Percentiles rank a stretch among this genome's conserved stretches.
Conservation (phyloP, 2,329 filamentous ascomycete species). For the Fusarium sublunatum region DNA sequence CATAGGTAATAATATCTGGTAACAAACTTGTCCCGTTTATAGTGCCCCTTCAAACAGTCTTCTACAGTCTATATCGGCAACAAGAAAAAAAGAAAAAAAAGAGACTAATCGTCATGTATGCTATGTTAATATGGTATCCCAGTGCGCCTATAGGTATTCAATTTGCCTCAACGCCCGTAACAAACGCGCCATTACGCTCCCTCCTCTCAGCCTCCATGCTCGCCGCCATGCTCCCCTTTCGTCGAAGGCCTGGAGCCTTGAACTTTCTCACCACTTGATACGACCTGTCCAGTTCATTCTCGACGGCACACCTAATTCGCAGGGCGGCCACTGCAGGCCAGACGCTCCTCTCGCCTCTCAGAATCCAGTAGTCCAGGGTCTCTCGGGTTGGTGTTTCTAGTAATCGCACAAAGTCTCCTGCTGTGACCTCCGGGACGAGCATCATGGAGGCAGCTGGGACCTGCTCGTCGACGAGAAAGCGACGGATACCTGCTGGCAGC, state of each 20-base stretch:
- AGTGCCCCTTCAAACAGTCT: background rate
- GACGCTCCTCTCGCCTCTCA: slow-evolving; percentile 84
- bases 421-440: slow-evolving; percentile 81
- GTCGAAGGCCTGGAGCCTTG: slow-evolving; percentile 63
- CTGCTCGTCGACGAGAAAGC: slow-evolving; percentile 84
- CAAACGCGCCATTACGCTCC: slow-evolving; percentile 26
- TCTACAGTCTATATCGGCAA: background rate
- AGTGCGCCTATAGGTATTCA: slow-evolving; percentile 20
- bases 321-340: slow-evolving; percentile 90
- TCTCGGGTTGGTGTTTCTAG: slow-evolving; percentile 85
- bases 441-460: slow-evolving; percentile 83
- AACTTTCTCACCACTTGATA: slow-evolving; percentile 81
- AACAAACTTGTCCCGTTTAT: background rate
- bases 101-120: slow-evolving; percentile 9
- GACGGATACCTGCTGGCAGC: slow-evolving; percentile 75
- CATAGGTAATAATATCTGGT: no score
- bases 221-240: slow-evolving; percentile 57
- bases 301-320: slow-evolving; percentile 83
- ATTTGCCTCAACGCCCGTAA: slow-evolving; percentile 18
- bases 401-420: slow-evolving; percentile 78
- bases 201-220: slow-evolving; percentile 41
- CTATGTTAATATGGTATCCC: background rate
- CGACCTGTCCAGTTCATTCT: slow-evolving; percentile 86
- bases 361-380: slow-evolving; percentile 85
- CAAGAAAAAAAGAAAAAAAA: background rate